phyloP scores from a whole-genome alignment of 495 filamentous ascomycete species.

The Amniculicola lignicola region DNA sequence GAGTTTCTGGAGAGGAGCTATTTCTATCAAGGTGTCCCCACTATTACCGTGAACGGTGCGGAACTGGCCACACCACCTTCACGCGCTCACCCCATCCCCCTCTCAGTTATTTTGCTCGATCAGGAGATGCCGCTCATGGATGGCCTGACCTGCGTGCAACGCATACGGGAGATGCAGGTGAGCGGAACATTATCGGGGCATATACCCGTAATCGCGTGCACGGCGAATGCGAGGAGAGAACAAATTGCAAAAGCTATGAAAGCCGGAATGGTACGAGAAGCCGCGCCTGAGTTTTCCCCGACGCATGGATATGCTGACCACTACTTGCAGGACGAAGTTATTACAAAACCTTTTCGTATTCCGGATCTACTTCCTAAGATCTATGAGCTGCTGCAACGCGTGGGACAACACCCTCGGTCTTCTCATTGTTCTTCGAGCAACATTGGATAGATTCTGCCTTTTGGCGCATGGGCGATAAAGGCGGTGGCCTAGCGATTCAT shows the following conservation, averaged over 20 bases:
- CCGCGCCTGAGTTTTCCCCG: background rate
- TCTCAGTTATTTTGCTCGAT: conserved; percentile 23
- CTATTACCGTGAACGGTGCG: background rate
- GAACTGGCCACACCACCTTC: background rate
- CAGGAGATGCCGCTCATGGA: conserved; percentile 28
- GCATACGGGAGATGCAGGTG: conserved; percentile 20
- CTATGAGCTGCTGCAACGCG: background rate
- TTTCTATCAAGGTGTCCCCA: background rate
- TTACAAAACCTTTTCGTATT: conserved; percentile 2
- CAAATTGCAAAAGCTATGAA: conserved; percentile 15
- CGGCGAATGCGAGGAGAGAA: conserved; percentile 27
- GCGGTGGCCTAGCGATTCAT: too few relatives aligned
- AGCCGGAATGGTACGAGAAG: conserved; percentile 20
- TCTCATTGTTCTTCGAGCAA: too few relatives aligned
- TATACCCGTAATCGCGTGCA: conserved; percentile 23
- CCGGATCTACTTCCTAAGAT: background rate
- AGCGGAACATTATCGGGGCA: conserved; percentile 5
- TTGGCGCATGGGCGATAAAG: too few relatives aligned
- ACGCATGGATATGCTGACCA: background rate
- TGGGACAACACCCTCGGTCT: background rate
- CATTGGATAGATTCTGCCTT: too few relatives aligned
- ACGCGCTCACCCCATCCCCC: background rate
- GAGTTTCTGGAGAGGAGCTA: conserved; percentile 24
- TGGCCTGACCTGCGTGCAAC: conserved; percentile 18
- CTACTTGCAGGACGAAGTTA: conserved; percentile 8